A percentile compares a stretch with the other conserved stretches of the same genome.
Conservation (phyloP, 1,284 basidiomycete species). For the Ustilago sp. region DNA sequence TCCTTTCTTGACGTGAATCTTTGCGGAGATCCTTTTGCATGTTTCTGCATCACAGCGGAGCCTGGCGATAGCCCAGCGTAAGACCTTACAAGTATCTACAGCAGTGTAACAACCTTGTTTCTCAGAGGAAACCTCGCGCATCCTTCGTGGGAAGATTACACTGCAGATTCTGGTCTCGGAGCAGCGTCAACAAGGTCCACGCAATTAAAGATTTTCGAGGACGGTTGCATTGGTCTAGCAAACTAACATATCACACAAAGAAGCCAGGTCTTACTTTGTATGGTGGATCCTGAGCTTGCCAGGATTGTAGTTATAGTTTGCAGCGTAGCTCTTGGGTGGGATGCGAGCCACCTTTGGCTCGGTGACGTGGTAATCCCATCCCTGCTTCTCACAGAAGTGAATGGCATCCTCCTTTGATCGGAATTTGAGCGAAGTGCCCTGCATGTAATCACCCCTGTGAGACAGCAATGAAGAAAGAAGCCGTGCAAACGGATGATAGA, state of each 20-base stretch:
- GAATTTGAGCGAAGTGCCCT: conserved; percentile 89
- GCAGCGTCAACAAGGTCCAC: not conserved
- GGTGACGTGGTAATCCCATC: conserved; percentile 70
- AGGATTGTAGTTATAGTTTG: conserved; percentile 86
- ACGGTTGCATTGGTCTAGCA: conserved; percentile 17
- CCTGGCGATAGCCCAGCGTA: not conserved
- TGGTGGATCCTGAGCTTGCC: conserved; percentile 85
- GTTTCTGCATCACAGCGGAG: not conserved
- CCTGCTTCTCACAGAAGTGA: conserved; percentile 77
- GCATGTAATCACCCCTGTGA: conserved; percentile 92
- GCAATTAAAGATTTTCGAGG: not conserved
- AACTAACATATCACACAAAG: not conserved
- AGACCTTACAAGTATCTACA: not conserved
- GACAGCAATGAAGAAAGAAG: not conserved
- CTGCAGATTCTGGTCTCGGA: too few species aligned
- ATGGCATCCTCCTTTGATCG: conserved; percentile 90
- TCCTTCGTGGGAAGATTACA: too few species aligned
- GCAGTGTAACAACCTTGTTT: too few species aligned
- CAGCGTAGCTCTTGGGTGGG: conserved; percentile 79
- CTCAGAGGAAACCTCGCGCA: too few species aligned
- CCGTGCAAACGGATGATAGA: not conserved
- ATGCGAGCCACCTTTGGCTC: conserved; percentile 70
- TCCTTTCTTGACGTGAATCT: not conserved
- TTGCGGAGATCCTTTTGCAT: not conserved
- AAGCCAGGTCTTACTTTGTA: conserved; percentile 81